Evolutionary conservation across 2,329 filamentous ascomycete species (phyloP), one percentile per base, ranked within the genome.

Genomic region (Thermothelomyces thermophilus): DNA sequence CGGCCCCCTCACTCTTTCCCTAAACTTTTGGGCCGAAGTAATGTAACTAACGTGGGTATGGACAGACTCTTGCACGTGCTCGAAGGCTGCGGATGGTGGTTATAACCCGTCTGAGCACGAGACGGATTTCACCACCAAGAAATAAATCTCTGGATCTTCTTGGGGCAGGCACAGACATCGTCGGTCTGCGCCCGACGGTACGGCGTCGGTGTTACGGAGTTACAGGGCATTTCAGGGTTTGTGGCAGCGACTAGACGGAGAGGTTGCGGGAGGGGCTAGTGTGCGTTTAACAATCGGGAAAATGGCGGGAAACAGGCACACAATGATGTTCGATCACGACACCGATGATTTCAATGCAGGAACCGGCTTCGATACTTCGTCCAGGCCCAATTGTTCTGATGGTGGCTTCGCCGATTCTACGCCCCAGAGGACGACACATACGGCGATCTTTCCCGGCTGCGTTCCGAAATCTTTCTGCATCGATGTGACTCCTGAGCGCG

Each of bases 61-160:
- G 52, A 83, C 55, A 84, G 82, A 73, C 64, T 82, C 77, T 20
- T 93, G 88, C 71, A 19, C 19, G 17, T 17, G 35, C 36, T 39
- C 36, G 10, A 26, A 26, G 24, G 24, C 24, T 26, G 24, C 24
- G 24, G 24, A 26, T 26, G 24, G 24, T 26, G 79, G 79, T 34
- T 74, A 76, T 51, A 80, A 85, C 58, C 76, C 81, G 24, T 75
- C 67, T 24, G 68, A 68, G 51, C 70, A 84, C 59, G 90, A 96
- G 79, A 87, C 79, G 43, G 90, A 96, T 69, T 96, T 95, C 65
- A 96, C 90, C 33, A 88, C 84, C 48, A 81, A 78, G 71, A 70
- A 71, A 59, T 76, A 68, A 61, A 30, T 28, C 13, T 13, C n/a
- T 13, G 5, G 5, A 26, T 9, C 9, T 5, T 26, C 5, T 26